phyloP scores from a whole-genome alignment of 2,329 filamentous ascomycete genomes.

The Fusarium robinianum region DNA sequence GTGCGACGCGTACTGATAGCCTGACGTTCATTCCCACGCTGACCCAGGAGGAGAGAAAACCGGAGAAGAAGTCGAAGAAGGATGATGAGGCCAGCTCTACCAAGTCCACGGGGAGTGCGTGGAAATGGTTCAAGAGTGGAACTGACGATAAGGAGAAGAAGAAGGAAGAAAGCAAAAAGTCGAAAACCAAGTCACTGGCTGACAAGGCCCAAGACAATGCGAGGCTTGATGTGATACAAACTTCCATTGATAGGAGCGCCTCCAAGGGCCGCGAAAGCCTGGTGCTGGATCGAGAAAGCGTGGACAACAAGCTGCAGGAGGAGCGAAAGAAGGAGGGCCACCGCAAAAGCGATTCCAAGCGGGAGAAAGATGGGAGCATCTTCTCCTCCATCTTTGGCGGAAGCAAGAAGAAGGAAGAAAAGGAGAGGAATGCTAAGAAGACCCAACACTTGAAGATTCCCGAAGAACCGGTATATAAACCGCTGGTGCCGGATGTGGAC shows the following conservation, averaged over 20 bases:
- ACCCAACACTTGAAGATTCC: conserved; percentile 74
- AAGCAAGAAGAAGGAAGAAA: conserved; percentile 82
- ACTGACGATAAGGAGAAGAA: conserved; percentile 69
- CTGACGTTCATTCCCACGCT: conserved; percentile 81
- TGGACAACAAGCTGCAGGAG: conserved; percentile 74
- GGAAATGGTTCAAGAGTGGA: conserved; percentile 80
- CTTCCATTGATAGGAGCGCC: conserved; percentile 74
- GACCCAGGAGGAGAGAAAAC: conserved; percentile 69
- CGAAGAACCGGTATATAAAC: conserved; percentile 73
- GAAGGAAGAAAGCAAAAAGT: conserved; percentile 67
- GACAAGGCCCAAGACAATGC: conserved; percentile 75
- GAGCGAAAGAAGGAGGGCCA: conserved; percentile 81
- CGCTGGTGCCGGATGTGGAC: conserved; percentile 83
- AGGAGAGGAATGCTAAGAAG: conserved; percentile 75
- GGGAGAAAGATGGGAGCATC: conserved; percentile 91
- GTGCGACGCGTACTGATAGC: conserved; percentile 70
- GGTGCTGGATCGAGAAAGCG: conserved; percentile 76
- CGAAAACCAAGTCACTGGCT: conserved; percentile 62
- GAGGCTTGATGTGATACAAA: conserved; percentile 83
- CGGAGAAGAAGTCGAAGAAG: conserved; percentile 76
- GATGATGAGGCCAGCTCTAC: conserved; percentile 65
- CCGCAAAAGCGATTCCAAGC: conserved; percentile 79
- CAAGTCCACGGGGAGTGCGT: conserved; percentile 70
- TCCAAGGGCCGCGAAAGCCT: conserved; percentile 79
- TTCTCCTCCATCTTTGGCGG: conserved; percentile 93